These are phyloP conservation scores for Ascochyta clinopodiicola DNA, from an alignment of 2,329 filamentous ascomycete species.

Conservation along the genomic window DNA sequence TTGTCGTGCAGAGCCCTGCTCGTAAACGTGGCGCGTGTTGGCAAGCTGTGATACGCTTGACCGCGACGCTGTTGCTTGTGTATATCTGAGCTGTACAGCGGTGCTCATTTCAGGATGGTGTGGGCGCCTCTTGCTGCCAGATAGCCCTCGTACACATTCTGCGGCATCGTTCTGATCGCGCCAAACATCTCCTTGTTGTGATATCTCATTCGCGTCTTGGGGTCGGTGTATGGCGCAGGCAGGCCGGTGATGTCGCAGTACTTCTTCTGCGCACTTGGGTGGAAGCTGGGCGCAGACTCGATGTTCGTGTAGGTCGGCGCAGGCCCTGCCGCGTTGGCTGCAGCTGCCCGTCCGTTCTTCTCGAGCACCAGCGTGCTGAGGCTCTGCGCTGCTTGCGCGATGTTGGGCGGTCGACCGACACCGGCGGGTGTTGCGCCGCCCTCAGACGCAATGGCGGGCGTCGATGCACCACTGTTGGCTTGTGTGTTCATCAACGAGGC, in stretches of 20 bases:
- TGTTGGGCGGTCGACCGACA: constrained; percentile 68
- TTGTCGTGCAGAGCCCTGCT: background rate
- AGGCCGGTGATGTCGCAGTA: constrained; percentile 97
- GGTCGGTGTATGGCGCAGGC: constrained; percentile 89
- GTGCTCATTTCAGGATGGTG: constrained; percentile 81
- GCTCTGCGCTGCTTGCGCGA: constrained; percentile 87
- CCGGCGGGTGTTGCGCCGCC: constrained; percentile 61
- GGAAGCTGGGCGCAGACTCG: constrained; percentile 87
- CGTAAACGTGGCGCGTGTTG: background rate
- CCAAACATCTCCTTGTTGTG: constrained; percentile 92
- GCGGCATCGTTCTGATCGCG: constrained; percentile 78
- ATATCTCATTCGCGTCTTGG: constrained; percentile 91
- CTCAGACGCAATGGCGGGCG: constrained; percentile 56
- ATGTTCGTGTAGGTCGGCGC: constrained; percentile 93
- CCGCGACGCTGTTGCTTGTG: background rate
- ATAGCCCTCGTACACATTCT: constrained; percentile 85
- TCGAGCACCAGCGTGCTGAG: constrained; percentile 88
- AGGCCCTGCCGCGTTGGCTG: constrained; percentile 58
- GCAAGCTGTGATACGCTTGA: background rate
- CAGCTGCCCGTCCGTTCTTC: constrained; percentile 65
- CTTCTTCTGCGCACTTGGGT: constrained; percentile 77
- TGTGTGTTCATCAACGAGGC: constrained; percentile 86
- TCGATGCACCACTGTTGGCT: constrained; percentile 80
- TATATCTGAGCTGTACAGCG: background rate
- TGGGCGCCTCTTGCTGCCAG: constrained; percentile 90